Base-by-base conservation (phyloP, 2,329 filamentous ascomycete species). In the Diaporthe citri region DNA sequence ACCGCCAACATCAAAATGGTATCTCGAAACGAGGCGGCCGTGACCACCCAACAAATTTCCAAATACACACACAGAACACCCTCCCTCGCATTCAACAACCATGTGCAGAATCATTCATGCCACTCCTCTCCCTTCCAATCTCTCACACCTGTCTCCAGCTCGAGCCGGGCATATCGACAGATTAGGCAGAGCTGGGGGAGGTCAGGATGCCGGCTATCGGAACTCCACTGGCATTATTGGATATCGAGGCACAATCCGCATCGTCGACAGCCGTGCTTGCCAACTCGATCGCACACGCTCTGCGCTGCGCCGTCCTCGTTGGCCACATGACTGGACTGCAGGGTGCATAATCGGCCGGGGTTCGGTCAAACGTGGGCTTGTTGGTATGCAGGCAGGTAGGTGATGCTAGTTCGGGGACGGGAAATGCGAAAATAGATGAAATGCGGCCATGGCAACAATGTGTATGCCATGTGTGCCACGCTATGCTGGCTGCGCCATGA, bases 1-100 rank as follows among this genome's bases (percentile, higher is more conserved):
- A 46, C 62, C 43, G 62, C 62, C 41, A 59, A 72, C n/a, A 46
- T 67, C 73, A 75, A 48, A 48, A 66, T 75, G 69, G 62, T 72
- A 71, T 73, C 56, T 72, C 56, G 43, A 72, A 55, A 36, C 55
- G 43, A 41, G 51, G 28, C 20, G 46, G 41, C 69, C 48, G 34
- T 25, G 8, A n/a, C 64, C 62, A 46, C 55, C 67, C 34, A n/a
- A 28, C 48, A 72, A 48, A 39, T 52, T 72, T 56, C 55, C 55
- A 70, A 66, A 41, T 34, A 66, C 67, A 39, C 67, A 46, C 52
- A 28, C 34, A 73, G 46, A 72, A 59, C 43, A 55, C 75, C 72
- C 48, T 31, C 48, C 62, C 28, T 56, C 15, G 25, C 62, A 41
- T 55, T 69, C 64, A 28, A 69, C 64, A 55, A 55, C 34, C 1